Percentiles rank a stretch among this genome's conserved stretches.
Conservation (phyloP, 2,329 filamentous ascomycete genomes). For the Ophiostoma quercus region DNA sequence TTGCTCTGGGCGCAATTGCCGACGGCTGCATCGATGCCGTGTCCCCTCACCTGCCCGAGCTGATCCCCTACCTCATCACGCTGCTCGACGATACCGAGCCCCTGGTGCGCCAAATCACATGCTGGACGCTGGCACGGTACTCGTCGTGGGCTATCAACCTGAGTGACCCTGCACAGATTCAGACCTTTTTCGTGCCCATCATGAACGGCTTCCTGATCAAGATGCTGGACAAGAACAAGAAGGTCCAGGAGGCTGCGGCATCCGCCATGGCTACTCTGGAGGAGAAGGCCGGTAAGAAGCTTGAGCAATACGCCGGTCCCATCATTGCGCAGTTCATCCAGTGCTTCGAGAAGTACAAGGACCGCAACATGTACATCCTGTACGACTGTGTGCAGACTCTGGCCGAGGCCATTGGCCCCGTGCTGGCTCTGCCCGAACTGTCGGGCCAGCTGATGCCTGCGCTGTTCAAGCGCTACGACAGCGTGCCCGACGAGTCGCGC, state of each 20-base stretch:
- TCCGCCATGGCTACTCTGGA: slow-evolving; percentile 95
- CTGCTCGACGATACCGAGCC: slow-evolving; percentile 80
- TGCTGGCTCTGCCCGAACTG: slow-evolving; percentile 74
- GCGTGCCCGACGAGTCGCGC: slow-evolving; percentile 78
- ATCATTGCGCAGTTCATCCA: slow-evolving; percentile 88
- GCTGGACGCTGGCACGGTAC: slow-evolving; percentile 93
- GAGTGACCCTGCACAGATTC: slow-evolving; percentile 58
- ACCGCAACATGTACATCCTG: slow-evolving; percentile 96
- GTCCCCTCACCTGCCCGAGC: slow-evolving; percentile 79
- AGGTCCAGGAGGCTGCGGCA: slow-evolving; percentile 91
- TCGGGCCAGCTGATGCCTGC: slow-evolving; percentile 86
- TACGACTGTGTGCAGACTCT: slow-evolving; percentile 98
- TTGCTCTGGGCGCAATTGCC: slow-evolving; percentile 89
- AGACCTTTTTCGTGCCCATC: slow-evolving; percentile 84
- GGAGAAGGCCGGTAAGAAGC: slow-evolving; percentile 76
- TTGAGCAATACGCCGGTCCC: slow-evolving; percentile 80
- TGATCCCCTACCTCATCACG: slow-evolving; percentile 84
- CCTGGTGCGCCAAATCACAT: slow-evolving; percentile 92
- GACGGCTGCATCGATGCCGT: slow-evolving; percentile 91
- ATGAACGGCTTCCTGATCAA: slow-evolving; percentile 93
- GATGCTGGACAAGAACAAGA: slow-evolving; percentile 97
- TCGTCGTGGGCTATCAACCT: slow-evolving; percentile 85
- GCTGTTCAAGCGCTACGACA: slow-evolving; percentile 80
- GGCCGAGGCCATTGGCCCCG: slow-evolving; percentile 80
- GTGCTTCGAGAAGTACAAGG: slow-evolving; percentile 94